These are phyloP conservation scores for Yarrowia keelungensis DNA, from an alignment of 805 yeast genomes.

Conservation along the genomic window DNA sequence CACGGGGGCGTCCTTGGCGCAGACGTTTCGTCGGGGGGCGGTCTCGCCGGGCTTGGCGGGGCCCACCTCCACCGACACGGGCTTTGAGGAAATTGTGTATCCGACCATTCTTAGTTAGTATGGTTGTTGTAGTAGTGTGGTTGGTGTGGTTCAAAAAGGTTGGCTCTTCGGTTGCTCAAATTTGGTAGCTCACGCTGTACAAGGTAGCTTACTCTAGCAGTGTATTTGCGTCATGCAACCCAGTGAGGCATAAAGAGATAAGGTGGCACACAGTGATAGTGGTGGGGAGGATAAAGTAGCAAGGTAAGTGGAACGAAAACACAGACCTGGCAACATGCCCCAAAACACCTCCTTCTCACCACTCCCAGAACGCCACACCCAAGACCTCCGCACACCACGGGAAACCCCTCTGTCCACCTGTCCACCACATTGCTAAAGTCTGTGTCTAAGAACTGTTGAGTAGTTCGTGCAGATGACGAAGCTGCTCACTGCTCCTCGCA, in stretches of 20 bases:
- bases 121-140: not conserved
- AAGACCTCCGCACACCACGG: not conserved
- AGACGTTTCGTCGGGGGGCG: constrained; percentile 50
- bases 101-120: constrained; percentile 24
- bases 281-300: not conserved
- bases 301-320: not conserved
- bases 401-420: not conserved
- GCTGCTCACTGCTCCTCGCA: not conserved
- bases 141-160: no score
- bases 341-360: no score
- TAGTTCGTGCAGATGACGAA: constrained; percentile 4
- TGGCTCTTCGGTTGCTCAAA: constrained; percentile 1
- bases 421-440: constrained; percentile 3
- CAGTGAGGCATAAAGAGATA: constrained; percentile 28
- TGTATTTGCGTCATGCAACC: constrained; percentile 1
- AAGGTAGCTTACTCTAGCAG: not conserved
- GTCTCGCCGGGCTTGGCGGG: constrained; percentile 50
- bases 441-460: constrained; percentile 12
- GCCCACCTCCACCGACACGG: constrained; percentile 49
- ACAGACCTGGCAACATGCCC: no score
- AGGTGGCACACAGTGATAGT: not conserved
- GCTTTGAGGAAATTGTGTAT: constrained; percentile 36
- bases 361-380: not conserved
- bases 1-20: constrained; percentile 53
- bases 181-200: not conserved